Base-by-base conservation (phyloP, 805 yeast species). In the Tetrapisispora namnaoensis region DNA sequence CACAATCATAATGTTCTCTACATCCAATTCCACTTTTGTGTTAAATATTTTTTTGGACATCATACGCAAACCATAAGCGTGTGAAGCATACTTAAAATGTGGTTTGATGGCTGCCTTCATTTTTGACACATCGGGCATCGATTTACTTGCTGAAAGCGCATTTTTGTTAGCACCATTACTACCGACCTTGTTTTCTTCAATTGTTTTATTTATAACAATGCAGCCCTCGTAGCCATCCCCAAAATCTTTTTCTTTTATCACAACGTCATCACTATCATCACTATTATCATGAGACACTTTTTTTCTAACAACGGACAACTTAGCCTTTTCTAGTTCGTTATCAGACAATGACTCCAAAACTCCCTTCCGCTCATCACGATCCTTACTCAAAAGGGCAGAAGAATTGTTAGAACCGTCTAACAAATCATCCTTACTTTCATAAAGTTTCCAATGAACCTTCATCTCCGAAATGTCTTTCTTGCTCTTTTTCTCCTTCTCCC, bases 21-120 rank as follows among this genome's bases (percentile, higher is more conserved):
- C 80, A 48, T 83, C 82, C 20, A 88, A 65, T 56, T 80, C 81
- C 27, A 88, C 80, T 4, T 85, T 82, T 3, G 90, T 86, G 54
- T 79, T 78, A 47, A 80, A 74, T 37, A 86, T 67, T 62, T 83
- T 83, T 53, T 80, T 81, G n/a, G 86, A 83, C 51, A 86, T 70
- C 70, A 81, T 74, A 42, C 93, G 72, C 7, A 86, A 90, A 2
- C 88, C 89, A 61, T 84, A 83, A 4, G 89, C 93, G 9, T 91
- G 83, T 53, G 85, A 83, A 2, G 89, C 86, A 55, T 84, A 68
- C 58, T 83, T 84, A 9, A 86, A 81, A 65, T 86, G 93, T 1
- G 87, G 41, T 32, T 48, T 48, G 5, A 39, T 21, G 8, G 47
- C 43, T 2, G 47, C 50, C 24, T 42, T 47, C 49, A 42, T 42